phyloP scores from a whole-genome alignment of 148 eudicot genomes.

The Heliamphora exappendiculata region DNA sequence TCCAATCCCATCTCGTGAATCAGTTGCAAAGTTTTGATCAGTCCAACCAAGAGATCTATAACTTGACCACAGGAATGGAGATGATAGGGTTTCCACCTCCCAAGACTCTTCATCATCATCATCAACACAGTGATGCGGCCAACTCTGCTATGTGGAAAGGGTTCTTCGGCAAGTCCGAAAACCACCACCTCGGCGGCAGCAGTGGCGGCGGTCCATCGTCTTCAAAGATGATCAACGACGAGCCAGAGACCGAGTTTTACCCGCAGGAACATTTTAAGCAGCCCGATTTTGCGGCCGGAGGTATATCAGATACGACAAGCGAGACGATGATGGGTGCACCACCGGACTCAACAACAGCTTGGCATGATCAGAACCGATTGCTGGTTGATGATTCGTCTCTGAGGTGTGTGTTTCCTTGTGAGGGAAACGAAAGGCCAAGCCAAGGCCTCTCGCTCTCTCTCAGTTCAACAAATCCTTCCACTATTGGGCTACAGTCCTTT shows the following conservation, averaged over 20 bases:
- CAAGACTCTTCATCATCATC: background rate
- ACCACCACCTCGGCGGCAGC: background rate
- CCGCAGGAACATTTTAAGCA: background rate
- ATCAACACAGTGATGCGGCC: conserved; percentile 12
- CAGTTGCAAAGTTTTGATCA: conserved; percentile 32
- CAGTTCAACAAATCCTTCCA: conserved; percentile 55
- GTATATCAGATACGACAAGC: conserved; percentile 3
- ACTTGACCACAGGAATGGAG: conserved; percentile 44
- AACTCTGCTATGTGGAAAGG: conserved; percentile 25
- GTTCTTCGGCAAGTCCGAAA: conserved; percentile 15
- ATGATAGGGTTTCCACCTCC: conserved; percentile 50
- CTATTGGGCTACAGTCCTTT: conserved; percentile 70
- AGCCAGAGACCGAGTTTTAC: conserved; percentile 9
- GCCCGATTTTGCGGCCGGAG: background rate
- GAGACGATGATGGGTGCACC: conserved; percentile 13
- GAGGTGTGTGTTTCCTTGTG: conserved; percentile 72
- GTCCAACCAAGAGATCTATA: conserved; percentile 50
- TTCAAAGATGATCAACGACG: background rate
- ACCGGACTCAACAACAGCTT: background rate
- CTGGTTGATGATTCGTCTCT: conserved; percentile 36
- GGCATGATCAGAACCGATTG: conserved; percentile 20
- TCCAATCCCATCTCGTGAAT: conserved; percentile 22
- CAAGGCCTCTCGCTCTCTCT: conserved; percentile 93
- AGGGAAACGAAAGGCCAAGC: conserved; percentile 84
- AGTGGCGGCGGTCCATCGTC: conserved; percentile 7